These are phyloP conservation scores for Sherardia arvensis DNA, from an alignment of 257 asterid species.

Conservation along the genomic window DNA sequence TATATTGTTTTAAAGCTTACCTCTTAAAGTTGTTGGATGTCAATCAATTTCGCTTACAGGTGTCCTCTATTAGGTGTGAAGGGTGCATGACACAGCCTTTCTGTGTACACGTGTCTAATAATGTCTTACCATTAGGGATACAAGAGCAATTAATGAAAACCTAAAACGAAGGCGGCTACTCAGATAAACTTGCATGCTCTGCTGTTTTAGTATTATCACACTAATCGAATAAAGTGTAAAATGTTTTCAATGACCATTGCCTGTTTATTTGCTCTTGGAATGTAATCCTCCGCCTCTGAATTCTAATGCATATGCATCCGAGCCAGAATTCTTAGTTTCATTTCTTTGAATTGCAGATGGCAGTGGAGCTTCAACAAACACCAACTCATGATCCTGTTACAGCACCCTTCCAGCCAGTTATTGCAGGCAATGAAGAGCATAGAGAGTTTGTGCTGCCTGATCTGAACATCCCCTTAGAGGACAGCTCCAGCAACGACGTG, in stretches of 20 bases:
- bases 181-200: background rate
- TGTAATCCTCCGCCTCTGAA: background rate
- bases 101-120: background rate
- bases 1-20: background rate
- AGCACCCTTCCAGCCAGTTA: constrained; percentile 3
- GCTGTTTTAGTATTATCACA: background rate
- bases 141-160: background rate
- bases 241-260: background rate
- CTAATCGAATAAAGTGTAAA: background rate
- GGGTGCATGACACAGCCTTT: background rate
- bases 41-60: background rate
- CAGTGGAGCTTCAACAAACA: background rate
- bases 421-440: background rate
- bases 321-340: background rate
- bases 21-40: background rate
- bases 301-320: no score
- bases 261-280: background rate
- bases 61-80: background rate
- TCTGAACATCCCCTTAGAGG: constrained; percentile 34
- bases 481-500: constrained; percentile 12
- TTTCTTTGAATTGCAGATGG: constrained; percentile 6
- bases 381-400: background rate
- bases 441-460: constrained; percentile 32
- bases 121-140: background rate
- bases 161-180: background rate